Evolutionary conservation across 495 filamentous ascomycete species (phyloP).

Genomic region (Glonium stellatum): DNA sequence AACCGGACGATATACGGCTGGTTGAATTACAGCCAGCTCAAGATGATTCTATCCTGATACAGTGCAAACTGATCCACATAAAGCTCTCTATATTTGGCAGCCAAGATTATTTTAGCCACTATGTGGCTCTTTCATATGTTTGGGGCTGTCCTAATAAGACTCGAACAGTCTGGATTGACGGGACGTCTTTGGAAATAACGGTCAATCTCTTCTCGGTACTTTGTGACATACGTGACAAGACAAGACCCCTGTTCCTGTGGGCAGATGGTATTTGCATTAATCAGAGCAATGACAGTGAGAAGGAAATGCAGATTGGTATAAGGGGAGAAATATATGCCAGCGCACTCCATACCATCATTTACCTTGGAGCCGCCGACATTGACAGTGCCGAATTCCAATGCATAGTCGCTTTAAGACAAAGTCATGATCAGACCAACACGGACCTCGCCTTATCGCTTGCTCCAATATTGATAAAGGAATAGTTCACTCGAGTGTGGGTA

Average conservation of each 20-base stretch:
- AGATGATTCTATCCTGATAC: no score
- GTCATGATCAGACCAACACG: neutral
- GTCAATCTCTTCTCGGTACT: neutral
- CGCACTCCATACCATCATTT: neutral
- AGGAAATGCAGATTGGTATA: neutral
- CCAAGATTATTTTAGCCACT: neutral
- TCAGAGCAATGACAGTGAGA: neutral
- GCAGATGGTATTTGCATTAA: neutral
- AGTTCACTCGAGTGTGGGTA: no score
- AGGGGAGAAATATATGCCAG: neutral
- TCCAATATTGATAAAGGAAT: no score
- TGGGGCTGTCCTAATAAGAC: neutral
- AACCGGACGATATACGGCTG: no score
- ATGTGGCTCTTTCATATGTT: neutral
- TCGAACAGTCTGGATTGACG: neutral
- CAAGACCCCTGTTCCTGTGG: neutral
- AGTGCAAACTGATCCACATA: no score
- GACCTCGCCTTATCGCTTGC: no score
- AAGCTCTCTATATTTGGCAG: no score
- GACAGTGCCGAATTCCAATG: neutral
- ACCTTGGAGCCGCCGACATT: neutral
- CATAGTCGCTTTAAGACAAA: neutral
- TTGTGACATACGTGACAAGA: neutral
- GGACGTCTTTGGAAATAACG: neutral
- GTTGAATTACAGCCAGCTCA: no score